Evolutionary conservation across 495 filamentous ascomycete genomes (phyloP).

Genomic region (Penicillium roqueforti): DNA sequence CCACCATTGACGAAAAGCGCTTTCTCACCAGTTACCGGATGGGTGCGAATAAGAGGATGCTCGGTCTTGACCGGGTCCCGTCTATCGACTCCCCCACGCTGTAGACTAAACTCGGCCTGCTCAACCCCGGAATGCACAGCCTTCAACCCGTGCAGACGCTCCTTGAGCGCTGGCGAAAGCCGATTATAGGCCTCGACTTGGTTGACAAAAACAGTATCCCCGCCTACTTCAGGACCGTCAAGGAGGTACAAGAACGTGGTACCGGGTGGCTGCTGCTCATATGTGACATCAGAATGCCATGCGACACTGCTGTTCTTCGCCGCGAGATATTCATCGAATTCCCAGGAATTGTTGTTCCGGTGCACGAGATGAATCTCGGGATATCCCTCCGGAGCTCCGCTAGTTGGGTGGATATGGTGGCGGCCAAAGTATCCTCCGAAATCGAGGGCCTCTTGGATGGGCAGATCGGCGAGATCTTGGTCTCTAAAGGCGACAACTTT

Average conservation of each 20-base stretch:
- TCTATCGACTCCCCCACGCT: constrained; percentile 58
- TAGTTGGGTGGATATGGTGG: constrained; percentile 79
- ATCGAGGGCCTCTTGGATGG: constrained; percentile 65
- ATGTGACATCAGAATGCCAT: constrained; percentile 82
- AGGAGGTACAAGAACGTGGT: constrained; percentile 79
- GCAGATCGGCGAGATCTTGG: constrained; percentile 73
- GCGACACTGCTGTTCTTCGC: constrained; percentile 63
- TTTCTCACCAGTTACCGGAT: constrained; percentile 78
- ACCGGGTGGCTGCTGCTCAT: constrained; percentile 80
- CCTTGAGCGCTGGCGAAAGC: constrained; percentile 64
- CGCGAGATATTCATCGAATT: constrained; percentile 54
- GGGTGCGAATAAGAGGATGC: constrained; percentile 77
- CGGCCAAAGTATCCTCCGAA: constrained; percentile 76
- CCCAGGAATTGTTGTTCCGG: constrained; percentile 60
- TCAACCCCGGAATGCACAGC: constrained; percentile 71
- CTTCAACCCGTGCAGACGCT: constrained; percentile 71
- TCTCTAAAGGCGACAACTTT: constrained; percentile 78
- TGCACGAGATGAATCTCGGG: constrained; percentile 79
- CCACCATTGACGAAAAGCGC: constrained; percentile 75
- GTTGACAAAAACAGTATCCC: constrained; percentile 74
- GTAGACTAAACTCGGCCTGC: constrained; percentile 56
- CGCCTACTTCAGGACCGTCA: constrained; percentile 69
- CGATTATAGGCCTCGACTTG: constrained; percentile 72
- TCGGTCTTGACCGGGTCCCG: constrained; percentile 65
- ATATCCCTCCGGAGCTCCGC: constrained; percentile 63